Percentiles rank a stretch among this genome's conserved stretches.
Conservation (phyloP, 148 eudicot species). For the Chenopodium album region DNA sequence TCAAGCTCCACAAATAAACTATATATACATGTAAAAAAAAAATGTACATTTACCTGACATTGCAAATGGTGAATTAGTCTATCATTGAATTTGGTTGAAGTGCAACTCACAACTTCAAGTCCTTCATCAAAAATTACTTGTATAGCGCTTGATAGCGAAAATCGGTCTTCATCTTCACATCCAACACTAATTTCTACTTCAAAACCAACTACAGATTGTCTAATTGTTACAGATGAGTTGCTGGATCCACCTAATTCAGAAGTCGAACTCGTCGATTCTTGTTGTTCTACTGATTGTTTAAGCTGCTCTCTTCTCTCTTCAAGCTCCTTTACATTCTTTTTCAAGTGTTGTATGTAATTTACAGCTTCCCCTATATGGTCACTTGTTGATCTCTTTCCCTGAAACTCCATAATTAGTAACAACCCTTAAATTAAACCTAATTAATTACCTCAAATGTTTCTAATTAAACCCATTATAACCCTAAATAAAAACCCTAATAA, state of each 20-base stretch:
- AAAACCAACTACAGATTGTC: slow-evolving; percentile 20
- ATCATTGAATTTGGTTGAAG: slow-evolving; percentile 21
- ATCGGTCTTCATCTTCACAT: slow-evolving; percentile 3
- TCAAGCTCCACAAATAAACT: neutral
- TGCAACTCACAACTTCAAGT: slow-evolving; percentile 30
- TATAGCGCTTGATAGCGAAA: slow-evolving; percentile 24
- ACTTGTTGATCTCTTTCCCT: slow-evolving; percentile 60
- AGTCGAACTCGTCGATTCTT: neutral
- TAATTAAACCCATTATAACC: neutral
- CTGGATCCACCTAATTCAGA: slow-evolving; percentile 20
- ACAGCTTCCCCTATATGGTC: slow-evolving; percentile 56
- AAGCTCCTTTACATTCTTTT: slow-evolving; percentile 41
- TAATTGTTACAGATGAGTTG: slow-evolving; percentile 4
- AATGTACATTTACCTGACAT: slow-evolving; percentile 30
- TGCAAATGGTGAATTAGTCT: slow-evolving; percentile 25
- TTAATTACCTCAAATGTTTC: neutral
- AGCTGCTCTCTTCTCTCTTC: slow-evolving; percentile 40
- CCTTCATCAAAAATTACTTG: slow-evolving; percentile 31
- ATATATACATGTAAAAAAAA: neutral
- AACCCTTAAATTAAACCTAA: neutral
- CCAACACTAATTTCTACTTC: slow-evolving; percentile 25
- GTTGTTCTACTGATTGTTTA: neutral
- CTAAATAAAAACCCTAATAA: slow-evolving; percentile 21
- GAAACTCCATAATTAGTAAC: neutral
- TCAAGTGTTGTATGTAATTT: slow-evolving; percentile 47